Base-by-base conservation (phyloP, 2,329 filamentous ascomycete genomes). In the Alternaria sp. region DNA sequence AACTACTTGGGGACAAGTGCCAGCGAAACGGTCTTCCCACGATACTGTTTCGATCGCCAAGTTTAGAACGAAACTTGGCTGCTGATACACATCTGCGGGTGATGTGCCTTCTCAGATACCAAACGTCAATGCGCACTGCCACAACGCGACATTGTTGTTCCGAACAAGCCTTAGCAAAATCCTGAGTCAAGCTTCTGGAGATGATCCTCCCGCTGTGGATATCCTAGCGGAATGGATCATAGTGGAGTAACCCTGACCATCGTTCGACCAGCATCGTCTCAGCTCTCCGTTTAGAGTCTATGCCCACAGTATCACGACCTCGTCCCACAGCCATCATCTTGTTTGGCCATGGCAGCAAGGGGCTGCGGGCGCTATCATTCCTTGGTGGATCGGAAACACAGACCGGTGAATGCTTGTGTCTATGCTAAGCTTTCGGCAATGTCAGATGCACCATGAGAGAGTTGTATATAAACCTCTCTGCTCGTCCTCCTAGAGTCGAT, bases 191-290 rank as follows among this genome's bases (percentile, higher is more conserved):
- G 30, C 51, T 36, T 51, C 60, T 71, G 67, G 63, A 71, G 62
- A 64, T 47, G 65, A 69, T 71, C 66, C 41, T 63, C 63, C 68
- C 68, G 66, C 52, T 54, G 54, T 54, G 51, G 28, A 46, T 32
- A 68, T 58, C 61, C 63, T 62, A 43, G 62, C 42, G 34, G 9
- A 38, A 56, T 26, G 56, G 44, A 54, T 44, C 54, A 57, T 54
- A 63, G 62, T 39, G 51, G 43, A 42, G 36, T 57, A 28, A 39
- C 58, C 54, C 14, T 55, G 52, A 51, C 41, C 48, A 72, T 75
- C 59, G 70, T 66, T 70, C 62, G 70, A 75, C 72, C 57, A 60
- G 30, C 42, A 59, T 41, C 62, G 73, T 75, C 70, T 77, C 72
- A 71, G 61, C 51, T 61, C 51, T 42, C 32, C 30, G 58, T 57